These are phyloP conservation scores for Aspergillus nidulans DNA, from an alignment of 495 filamentous ascomycete genomes.

Conservation along the genomic window DNA sequence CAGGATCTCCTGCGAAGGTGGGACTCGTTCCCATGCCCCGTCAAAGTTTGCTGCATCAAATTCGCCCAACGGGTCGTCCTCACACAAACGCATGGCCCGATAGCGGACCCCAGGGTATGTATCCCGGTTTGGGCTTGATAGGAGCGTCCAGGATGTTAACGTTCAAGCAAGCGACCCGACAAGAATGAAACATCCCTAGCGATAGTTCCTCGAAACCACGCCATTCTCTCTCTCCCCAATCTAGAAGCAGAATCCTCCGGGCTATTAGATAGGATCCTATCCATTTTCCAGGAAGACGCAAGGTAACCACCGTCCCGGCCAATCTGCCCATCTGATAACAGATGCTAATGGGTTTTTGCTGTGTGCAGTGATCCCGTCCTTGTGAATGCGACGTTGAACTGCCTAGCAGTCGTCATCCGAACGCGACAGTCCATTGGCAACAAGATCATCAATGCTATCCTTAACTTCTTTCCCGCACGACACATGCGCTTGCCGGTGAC, in stretches of 20 bases:
- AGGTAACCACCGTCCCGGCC: constrained; percentile 49
- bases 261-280: constrained; percentile 83
- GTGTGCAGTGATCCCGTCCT: constrained; percentile 72
- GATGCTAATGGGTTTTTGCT: not conserved
- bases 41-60: constrained; percentile 93
- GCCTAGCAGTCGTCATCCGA: constrained; percentile 72
- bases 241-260: constrained; percentile 90
- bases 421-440: constrained; percentile 73
- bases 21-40: constrained; percentile 71
- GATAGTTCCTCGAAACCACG: constrained; percentile 78
- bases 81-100: constrained; percentile 78
- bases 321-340: not conserved
- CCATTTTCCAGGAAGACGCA: constrained; percentile 76
- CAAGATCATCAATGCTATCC: constrained; percentile 75
- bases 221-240: constrained; percentile 67
- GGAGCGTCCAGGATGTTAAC: constrained; percentile 22
- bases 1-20: constrained; percentile 79
- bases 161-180: constrained; percentile 59
- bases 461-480: constrained; percentile 89
- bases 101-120: constrained; percentile 80
- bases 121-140: not conserved
- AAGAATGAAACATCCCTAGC: constrained; percentile 83
- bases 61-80: constrained; percentile 91
- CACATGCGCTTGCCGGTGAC: constrained; percentile 73
- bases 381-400: constrained; percentile 88